These are phyloP conservation scores for Fusarium gaditjirri DNA, from an alignment of 2,329 filamentous ascomycete species.

Conservation along the genomic window DNA sequence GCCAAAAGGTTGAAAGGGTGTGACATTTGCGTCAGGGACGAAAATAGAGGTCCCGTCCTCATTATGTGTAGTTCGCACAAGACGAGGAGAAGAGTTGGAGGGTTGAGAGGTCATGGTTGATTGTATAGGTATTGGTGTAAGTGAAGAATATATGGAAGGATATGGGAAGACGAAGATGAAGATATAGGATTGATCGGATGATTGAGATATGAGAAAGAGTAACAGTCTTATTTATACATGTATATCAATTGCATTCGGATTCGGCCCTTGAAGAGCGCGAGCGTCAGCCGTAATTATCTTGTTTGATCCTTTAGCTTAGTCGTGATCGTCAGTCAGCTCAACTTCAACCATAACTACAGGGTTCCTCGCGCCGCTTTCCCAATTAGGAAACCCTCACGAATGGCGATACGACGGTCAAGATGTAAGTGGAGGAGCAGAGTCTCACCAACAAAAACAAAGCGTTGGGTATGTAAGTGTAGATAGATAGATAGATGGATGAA, in stretches of 20 bases:
- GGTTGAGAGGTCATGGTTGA: constrained; percentile 2
- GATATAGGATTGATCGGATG: no score
- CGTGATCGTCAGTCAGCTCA: constrained; percentile 14
- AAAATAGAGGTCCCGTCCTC: constrained; percentile 16
- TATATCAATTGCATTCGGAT: not conserved
- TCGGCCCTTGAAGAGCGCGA: constrained; percentile 6
- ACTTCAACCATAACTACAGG: not conserved
- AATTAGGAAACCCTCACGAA: constrained; percentile 27
- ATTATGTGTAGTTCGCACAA: constrained; percentile 9
- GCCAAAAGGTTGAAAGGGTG: constrained; percentile 17
- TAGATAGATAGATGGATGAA: not conserved
- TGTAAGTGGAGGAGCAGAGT: not conserved
- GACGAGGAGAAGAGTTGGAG: not conserved
- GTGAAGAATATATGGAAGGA: not conserved
- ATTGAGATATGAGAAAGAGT: not conserved
- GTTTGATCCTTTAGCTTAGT: not conserved
- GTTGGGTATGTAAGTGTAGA: no score
- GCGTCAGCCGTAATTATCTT: not conserved
- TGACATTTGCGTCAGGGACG: constrained; percentile 3
- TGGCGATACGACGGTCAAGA: not conserved
- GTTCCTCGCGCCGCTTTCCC: constrained; percentile 29
- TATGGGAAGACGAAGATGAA: not conserved
- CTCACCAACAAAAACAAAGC: not conserved
- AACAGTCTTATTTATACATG: constrained; percentile 4
- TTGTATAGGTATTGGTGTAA: not conserved